Percentiles rank a stretch among this genome's conserved stretches.
phyloP scores from a whole-genome alignment of 2,329 filamentous ascomycete genomes.

The Venturia aucupariae region DNA sequence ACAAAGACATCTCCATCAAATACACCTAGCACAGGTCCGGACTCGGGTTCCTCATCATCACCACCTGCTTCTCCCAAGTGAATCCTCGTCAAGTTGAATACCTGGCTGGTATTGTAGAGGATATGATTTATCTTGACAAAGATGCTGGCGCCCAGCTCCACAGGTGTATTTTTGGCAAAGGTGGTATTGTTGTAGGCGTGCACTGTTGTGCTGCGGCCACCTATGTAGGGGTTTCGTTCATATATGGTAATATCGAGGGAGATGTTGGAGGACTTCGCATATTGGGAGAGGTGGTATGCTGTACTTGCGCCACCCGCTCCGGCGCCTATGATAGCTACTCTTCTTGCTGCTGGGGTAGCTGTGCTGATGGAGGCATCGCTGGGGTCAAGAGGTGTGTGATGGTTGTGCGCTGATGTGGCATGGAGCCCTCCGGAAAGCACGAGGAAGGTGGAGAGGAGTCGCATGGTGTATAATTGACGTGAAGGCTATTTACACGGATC shows the following conservation, averaged over 20 bases:
- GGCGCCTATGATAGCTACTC: slow-evolving; percentile 35
- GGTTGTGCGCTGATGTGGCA: background rate
- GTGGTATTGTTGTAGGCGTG: slow-evolving; percentile 56
- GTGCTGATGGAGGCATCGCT: background rate
- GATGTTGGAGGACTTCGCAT: slow-evolving; percentile 51
- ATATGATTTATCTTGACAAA: slow-evolving; percentile 82
- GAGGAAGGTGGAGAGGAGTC: background rate
- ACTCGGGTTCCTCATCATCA: slow-evolving; percentile 10
- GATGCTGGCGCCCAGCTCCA: slow-evolving; percentile 87
- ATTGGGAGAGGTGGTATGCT: slow-evolving; percentile 72
- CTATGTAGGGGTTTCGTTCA: slow-evolving; percentile 67
- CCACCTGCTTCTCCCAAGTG: slow-evolving; percentile 33
- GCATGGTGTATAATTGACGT: background rate
- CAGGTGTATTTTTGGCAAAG: slow-evolving; percentile 43
- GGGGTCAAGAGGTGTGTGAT: background rate
- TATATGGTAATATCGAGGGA: slow-evolving; percentile 76
- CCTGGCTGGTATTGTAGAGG: slow-evolving; percentile 60
- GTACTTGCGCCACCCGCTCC: slow-evolving; percentile 81
- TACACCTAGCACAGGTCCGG: slow-evolving; percentile 52
- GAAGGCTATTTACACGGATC: too few relatives aligned
- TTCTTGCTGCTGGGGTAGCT: background rate
- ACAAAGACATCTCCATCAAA: slow-evolving; percentile 78
- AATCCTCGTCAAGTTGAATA: slow-evolving; percentile 54
- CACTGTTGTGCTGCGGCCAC: slow-evolving; percentile 80
- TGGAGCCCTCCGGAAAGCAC: background rate